These are phyloP conservation scores for Hysterium pulicare DNA, from an alignment of 2,329 filamentous ascomycete species.

Conservation along the genomic window DNA sequence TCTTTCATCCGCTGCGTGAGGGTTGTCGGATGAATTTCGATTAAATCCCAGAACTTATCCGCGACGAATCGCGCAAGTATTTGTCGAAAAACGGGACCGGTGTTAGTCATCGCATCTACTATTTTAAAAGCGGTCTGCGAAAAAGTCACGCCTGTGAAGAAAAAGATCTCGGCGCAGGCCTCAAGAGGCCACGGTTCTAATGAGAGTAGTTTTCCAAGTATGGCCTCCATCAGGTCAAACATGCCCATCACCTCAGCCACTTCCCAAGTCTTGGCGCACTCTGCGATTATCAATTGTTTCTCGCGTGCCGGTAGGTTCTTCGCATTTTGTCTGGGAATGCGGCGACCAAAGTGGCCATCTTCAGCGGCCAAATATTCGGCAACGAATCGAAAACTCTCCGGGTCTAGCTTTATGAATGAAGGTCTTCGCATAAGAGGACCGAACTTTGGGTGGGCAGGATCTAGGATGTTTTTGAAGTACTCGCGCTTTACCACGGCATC, in stretches of 20 bases:
- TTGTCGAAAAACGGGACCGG: too few relatives aligned
- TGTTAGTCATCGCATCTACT: too few relatives aligned
- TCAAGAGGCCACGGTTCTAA: slow-evolving; percentile 9
- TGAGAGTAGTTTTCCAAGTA: slow-evolving; percentile 19
- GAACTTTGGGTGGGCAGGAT: slow-evolving; percentile 12
- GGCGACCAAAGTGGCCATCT: slow-evolving; percentile 19
- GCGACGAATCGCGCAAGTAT: too few relatives aligned
- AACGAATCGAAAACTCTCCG: slow-evolving; percentile 19
- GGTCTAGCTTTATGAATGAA: slow-evolving; percentile 11
- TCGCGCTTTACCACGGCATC: slow-evolving; percentile 11
- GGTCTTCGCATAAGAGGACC: slow-evolving; percentile 15
- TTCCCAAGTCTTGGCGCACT: slow-evolving; percentile 23
- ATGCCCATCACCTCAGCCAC: slow-evolving; percentile 19
- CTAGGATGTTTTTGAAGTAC: slow-evolving; percentile 18
- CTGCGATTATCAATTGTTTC: slow-evolving; percentile 7
- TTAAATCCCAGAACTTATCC: too few relatives aligned
- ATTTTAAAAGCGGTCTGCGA: background rate
- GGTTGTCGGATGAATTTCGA: too few relatives aligned
- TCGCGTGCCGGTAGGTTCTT: background rate
- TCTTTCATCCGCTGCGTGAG: too few relatives aligned
- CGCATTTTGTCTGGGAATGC: slow-evolving; percentile 13
- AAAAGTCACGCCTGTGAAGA: slow-evolving; percentile 16
- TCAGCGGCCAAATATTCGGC: slow-evolving; percentile 25
- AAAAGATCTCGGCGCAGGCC: slow-evolving; percentile 15
- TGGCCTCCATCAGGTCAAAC: slow-evolving; percentile 24